Evolutionary conservation across 495 filamentous ascomycete species (phyloP).

Genomic region (Neurospora tetraspora): DNA sequence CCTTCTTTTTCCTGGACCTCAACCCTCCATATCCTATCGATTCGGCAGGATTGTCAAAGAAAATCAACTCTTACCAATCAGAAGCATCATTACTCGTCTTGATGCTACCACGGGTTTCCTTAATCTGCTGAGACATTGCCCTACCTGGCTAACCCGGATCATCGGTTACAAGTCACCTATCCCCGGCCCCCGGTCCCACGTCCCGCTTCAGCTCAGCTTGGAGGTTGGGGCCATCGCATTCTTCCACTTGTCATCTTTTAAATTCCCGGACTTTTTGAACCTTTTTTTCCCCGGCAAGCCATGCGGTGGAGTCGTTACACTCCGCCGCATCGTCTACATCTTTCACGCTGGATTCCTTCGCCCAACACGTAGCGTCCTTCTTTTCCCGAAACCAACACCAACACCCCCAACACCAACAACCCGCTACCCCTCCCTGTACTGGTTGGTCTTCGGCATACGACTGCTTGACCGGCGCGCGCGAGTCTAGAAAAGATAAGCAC

Average conservation of each 20-base stretch:
- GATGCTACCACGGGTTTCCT: not conserved
- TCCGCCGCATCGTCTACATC: constrained; percentile 19
- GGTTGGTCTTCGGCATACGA: not conserved
- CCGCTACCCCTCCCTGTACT: not conserved
- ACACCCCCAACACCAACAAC: constrained; percentile 1
- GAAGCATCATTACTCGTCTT: not conserved
- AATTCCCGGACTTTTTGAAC: not conserved
- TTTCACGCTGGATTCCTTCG: constrained; percentile 39
- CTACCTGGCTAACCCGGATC: not conserved
- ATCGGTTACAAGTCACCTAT: not conserved
- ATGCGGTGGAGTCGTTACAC: constrained; percentile 30
- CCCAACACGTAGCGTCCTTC: constrained; percentile 15
- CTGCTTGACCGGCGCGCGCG: constrained; percentile 15
- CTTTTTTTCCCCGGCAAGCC: constrained; percentile 8
- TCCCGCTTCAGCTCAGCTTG: constrained; percentile 1
- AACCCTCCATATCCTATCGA: not conserved
- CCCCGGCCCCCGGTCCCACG: not conserved
- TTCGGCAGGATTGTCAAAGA: not conserved
- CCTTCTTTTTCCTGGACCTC: not conserved
- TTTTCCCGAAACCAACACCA: constrained; percentile 5
- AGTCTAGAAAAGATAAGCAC: constrained; percentile 40
- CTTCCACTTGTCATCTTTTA: not conserved
- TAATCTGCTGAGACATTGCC: not conserved
- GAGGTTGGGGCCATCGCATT: not conserved
- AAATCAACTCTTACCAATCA: not conserved